Percentiles rank a stretch among this genome's conserved stretches.
Conservation (phyloP, 2,329 filamentous ascomycete genomes). For the Sarocladium oryzae region DNA sequence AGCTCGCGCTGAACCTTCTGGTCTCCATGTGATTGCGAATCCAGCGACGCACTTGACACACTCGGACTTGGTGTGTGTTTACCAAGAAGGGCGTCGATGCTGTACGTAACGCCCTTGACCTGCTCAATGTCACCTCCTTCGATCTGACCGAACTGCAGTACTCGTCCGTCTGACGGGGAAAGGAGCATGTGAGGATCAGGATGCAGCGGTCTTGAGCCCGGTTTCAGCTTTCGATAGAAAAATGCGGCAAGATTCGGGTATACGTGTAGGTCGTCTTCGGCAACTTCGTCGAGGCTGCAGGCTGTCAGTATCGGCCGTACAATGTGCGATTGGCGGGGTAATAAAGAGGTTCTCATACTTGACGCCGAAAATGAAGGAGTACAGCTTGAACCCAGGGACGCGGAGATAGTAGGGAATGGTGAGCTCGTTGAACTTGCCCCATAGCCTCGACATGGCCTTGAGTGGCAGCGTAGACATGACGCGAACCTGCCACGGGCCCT, state of each 20-base stretch:
- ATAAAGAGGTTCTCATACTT: slow-evolving; percentile 38
- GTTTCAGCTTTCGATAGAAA: slow-evolving; percentile 93
- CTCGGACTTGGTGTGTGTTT: slow-evolving; percentile 51
- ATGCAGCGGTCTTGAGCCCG: slow-evolving; percentile 78
- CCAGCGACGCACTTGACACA: slow-evolving; percentile 33
- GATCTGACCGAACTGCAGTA: slow-evolving; percentile 89
- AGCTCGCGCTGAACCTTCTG: slow-evolving; percentile 21
- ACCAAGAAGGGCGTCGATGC: slow-evolving; percentile 84
- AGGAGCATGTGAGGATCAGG: slow-evolving; percentile 72
- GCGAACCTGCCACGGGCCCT: slow-evolving; percentile 88
- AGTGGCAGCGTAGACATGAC: slow-evolving; percentile 90
- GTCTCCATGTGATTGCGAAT: slow-evolving; percentile 16
- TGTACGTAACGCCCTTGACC: slow-evolving; percentile 98
- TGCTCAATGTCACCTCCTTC: slow-evolving; percentile 94
- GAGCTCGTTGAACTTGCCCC: slow-evolving; percentile 88
- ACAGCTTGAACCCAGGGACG: slow-evolving; percentile 84
- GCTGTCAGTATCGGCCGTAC: slow-evolving; percentile 17
- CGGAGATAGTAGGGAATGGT: slow-evolving; percentile 82
- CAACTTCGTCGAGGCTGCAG: slow-evolving; percentile 70
- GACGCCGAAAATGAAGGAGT: slow-evolving; percentile 87
- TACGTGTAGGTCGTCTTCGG: slow-evolving; percentile 78
- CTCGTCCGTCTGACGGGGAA: slow-evolving; percentile 82
- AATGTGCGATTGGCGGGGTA: not conserved
- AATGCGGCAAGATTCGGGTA: slow-evolving; percentile 94
- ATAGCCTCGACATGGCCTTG: slow-evolving; percentile 82